Evolutionary conservation across 2,329 filamentous ascomycete genomes (phyloP).

Genomic region (Alternaria triticina): DNA sequence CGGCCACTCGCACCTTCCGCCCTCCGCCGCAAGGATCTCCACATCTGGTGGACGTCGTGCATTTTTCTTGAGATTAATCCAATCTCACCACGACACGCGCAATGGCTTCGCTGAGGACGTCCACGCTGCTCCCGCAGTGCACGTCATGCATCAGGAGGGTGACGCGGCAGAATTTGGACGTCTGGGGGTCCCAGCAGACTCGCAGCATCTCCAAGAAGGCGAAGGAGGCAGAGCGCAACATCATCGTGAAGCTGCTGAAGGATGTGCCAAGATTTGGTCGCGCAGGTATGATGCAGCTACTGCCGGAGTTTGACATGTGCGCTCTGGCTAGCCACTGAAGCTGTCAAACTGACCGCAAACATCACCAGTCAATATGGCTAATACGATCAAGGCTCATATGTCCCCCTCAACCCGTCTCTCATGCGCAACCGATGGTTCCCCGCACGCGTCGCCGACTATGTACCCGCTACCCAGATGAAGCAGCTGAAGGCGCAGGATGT

Average conservation of each 20-base stretch:
- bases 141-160: conserved; percentile 46
- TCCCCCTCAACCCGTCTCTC: conserved; percentile 58
- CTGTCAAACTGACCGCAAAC: background rate
- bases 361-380: conserved; percentile 16
- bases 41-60: conserved; percentile 25
- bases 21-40: conserved; percentile 35
- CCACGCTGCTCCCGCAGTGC: conserved; percentile 48
- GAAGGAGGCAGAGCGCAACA: conserved; percentile 49
- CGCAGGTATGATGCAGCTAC: conserved; percentile 34
- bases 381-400: conserved; percentile 55
- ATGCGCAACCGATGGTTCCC: conserved; percentile 65
- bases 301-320: background rate
- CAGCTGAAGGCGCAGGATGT: conserved; percentile 54
- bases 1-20: conserved; percentile 26
- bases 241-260: conserved; percentile 60
- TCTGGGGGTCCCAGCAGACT: conserved; percentile 45
- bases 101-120: conserved; percentile 44
- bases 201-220: conserved; percentile 55
- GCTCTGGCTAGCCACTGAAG: background rate
- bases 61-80: conserved; percentile 17
- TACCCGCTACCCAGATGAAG: conserved; percentile 54
- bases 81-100: conserved; percentile 20
- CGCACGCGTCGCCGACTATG: conserved; percentile 58
- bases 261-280: conserved; percentile 60
- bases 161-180: conserved; percentile 37